phyloP scores from a whole-genome alignment of 179 eudicot species.

The Spergularia azorica region DNA sequence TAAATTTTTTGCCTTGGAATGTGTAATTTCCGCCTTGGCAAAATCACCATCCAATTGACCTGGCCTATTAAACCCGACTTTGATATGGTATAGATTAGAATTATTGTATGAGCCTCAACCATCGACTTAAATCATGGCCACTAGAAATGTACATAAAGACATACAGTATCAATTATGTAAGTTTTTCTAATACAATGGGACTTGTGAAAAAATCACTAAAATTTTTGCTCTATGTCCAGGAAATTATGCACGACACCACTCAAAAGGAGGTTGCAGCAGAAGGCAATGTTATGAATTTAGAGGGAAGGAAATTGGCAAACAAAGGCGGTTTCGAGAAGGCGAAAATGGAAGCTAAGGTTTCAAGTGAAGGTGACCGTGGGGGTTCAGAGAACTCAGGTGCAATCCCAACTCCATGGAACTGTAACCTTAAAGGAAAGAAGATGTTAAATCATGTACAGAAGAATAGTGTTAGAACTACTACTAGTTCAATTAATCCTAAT shows the following conservation, averaged over 20 bases:
- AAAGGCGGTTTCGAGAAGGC: conserved; percentile 7
- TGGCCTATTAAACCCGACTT: too few species aligned
- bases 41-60: too few species aligned
- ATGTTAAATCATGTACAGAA: conserved; percentile 29
- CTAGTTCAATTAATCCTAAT: conserved; percentile 17
- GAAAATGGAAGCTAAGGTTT: conserved; percentile 9
- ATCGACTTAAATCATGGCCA: too few species aligned
- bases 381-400: conserved; percentile 45
- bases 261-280: conserved; percentile 6
- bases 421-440: conserved; percentile 28
- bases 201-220: background rate
- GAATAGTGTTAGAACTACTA: conserved; percentile 15
- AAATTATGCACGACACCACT: background rate
- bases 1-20: too few species aligned
- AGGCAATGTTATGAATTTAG: conserved; percentile 30
- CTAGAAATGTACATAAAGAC: too few species aligned
- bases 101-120: too few species aligned
- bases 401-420: conserved; percentile 33
- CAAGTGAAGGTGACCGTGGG: conserved; percentile 1
- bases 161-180: too few species aligned
- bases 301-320: conserved; percentile 29
- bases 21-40: too few species aligned
- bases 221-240: conserved; percentile 9
- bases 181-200: too few species aligned
- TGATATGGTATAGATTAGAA: too few species aligned